Evolutionary conservation across 176 grass and related monocot genomes (phyloP).

Genomic region (Paspalum notatum): DNA sequence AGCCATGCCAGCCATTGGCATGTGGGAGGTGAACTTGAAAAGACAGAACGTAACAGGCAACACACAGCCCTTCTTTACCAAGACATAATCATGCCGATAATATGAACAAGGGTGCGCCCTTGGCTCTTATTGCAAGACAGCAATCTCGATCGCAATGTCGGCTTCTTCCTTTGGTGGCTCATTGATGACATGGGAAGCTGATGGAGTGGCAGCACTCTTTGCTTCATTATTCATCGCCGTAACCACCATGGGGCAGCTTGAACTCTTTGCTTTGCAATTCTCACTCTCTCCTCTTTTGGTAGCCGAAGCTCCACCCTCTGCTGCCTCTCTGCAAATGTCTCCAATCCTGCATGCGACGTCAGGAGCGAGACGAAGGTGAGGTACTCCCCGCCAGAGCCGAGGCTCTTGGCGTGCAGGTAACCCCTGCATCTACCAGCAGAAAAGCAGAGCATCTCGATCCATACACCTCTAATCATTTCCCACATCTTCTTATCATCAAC

Average conservation of each 20-base stretch:
- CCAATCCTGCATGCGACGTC: neutral
- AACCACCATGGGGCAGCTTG: neutral
- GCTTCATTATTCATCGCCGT: too few relatives aligned
- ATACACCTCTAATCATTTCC: neutral
- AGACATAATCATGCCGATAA: too few relatives aligned
- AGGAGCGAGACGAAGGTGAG: neutral
- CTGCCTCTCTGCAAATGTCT: neutral
- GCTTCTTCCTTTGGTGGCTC: neutral
- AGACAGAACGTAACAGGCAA: too few relatives aligned
- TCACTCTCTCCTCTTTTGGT: neutral
- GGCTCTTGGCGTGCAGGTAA: neutral
- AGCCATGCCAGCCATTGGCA: neutral
- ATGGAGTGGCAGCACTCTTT: neutral
- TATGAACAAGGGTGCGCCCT: too few relatives aligned
- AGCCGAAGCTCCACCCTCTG: neutral
- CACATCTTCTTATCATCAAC: neutral
- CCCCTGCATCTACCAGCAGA: conserved; percentile 10
- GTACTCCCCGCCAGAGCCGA: neutral
- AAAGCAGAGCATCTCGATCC: conserved; percentile 8
- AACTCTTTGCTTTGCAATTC: neutral
- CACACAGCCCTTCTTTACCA: too few relatives aligned
- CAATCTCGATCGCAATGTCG: too few relatives aligned
- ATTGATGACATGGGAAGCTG: neutral
- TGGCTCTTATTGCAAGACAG: too few relatives aligned
- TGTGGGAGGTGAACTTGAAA: too few relatives aligned